Conservation (phyloP, 495 filamentous ascomycete genomes). For the Clohesyomyces aquaticus region DNA sequence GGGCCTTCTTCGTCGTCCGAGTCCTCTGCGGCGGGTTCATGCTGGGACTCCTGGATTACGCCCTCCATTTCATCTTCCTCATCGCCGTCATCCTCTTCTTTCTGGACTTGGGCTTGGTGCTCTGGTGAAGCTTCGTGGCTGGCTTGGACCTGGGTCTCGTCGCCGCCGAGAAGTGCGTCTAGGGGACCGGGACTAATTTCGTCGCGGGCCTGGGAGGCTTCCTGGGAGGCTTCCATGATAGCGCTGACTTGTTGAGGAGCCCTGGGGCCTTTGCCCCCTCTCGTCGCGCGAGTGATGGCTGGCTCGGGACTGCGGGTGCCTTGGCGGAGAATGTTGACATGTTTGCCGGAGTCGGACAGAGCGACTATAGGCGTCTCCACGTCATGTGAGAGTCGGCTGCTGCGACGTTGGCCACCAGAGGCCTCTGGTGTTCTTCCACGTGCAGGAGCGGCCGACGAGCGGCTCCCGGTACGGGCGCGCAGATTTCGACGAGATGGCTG, state of each 20-base stretch:
- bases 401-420: conserved; percentile 54
- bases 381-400: conserved; percentile 63
- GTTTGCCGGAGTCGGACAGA: conserved; percentile 76
- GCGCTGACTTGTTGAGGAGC: conserved; percentile 54
- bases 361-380: conserved; percentile 63
- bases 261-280: conserved; percentile 67
- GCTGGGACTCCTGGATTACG: conserved; percentile 40
- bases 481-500: conserved; percentile 5
- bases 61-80: conserved; percentile 32
- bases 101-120: conserved; percentile 28
- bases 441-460: conserved; percentile 22
- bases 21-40: conserved; percentile 51
- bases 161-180: conserved; percentile 21
- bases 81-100: conserved; percentile 24
- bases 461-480: conserved; percentile 37
- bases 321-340: conserved; percentile 62
- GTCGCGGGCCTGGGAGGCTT: conserved; percentile 38
- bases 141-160: conserved; percentile 31
- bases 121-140: conserved; percentile 32
- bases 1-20: conserved; percentile 53
- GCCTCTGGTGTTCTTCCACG: conserved; percentile 35
- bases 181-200: conserved; percentile 33
- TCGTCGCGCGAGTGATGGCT: conserved; percentile 54
- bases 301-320: conserved; percentile 71
- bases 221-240: conserved; percentile 55